Base-by-base conservation (phyloP, 257 asterid species). In the Parsonsia alboflavescens region DNA sequence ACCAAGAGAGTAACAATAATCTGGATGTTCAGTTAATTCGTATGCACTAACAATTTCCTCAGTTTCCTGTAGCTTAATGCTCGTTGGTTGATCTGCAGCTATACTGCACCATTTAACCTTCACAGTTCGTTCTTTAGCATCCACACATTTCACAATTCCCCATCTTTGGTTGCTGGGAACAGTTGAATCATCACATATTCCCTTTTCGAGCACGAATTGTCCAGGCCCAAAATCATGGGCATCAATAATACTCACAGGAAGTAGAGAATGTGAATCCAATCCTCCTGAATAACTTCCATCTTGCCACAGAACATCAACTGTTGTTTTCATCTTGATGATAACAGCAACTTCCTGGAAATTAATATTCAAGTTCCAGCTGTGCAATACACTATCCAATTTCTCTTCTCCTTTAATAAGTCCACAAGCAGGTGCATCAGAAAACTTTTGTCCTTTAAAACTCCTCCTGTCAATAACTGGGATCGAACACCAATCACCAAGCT, bases 401-500 rank as follows among this genome's bases (percentile, higher is more conserved):
- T 57, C 78, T 73, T 75, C 78, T 59, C 73, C 84, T 63, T 77
- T 66, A 68, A 72, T 65, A 30, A 75, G 65, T 73, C 53, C 74
- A 67, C 78, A 68, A 46, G 81, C 70, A 68, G 77, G 75, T 65
- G 77, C 70, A 66, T 75, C n/a, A 39, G 75, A 79, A 53, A 72
- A 42, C 21, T 33, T 68, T 70, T 71, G 78, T 75, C 79, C 81
- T 70, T n/a, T 57, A 58, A 44, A 26, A 42, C 33, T 74, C 78
- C 45, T 75, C 70, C 72, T 39, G 78, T 70, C 84, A 66, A 70
- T 44, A 28, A 16, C 63, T 16, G 87, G 89, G 75, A 88, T 78
- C 46, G 83, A 66, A 74, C 97, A 92, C 96, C 97, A 90, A 79
- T 95, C 99, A 33, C 98, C 98, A n/a, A 90, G 90, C 83, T 91